Evolutionary conservation across 164 flowering plant species (phyloP), one percentile per base, ranked within the genome.

Genomic region (Stephania japonica): DNA sequence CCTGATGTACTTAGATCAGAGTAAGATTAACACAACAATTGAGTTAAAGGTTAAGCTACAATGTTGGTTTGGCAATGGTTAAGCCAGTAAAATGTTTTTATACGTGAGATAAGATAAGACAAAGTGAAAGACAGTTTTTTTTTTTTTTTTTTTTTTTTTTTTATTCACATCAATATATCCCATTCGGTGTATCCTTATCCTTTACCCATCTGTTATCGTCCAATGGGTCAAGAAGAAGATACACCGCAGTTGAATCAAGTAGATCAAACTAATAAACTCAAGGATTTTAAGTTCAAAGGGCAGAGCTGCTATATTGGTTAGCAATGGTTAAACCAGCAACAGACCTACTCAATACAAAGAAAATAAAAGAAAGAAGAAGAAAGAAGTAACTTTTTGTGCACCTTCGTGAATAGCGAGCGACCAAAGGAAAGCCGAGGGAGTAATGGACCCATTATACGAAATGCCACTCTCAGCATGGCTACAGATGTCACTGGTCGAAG

Each of bases 381-480:
- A 24, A 66, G n/a, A 32, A 65, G n/a, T 11, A 19, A 72, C 0
- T 64, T 72, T 43, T 3, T 49, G 14, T 43, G 11, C 86, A 96
- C 99, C 98, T 93, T 96, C 78, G 78, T 84, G 81, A 96, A 96
- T 65, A 92, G 91, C 18, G 80, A 71, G 42, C 90, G 97, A 68
- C 97, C 89, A 86, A 85, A 87, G 73, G 91, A 91, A 44, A 96
- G 87, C 74, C 93, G 87, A 63, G 99, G 98, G 59, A 96, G 99
- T 84, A 96, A 75, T 62, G 99, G 99, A 68, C 97, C 94, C 85
- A 96, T 85, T 63, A 95, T 88, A 69, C 99, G 98, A 77, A 95
- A 95, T 64, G 83, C 91, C 79, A 93, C 87, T 83, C 99, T 85
- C 82, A 95, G 71, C 90, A 91, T 87, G 69, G 98, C 97, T 72